Percentiles rank a stretch among this genome's conserved stretches.
Evolutionary conservation across 1,139 yeast species (phyloP).

Genomic region (Groenewaldozyma auringiensis): DNA sequence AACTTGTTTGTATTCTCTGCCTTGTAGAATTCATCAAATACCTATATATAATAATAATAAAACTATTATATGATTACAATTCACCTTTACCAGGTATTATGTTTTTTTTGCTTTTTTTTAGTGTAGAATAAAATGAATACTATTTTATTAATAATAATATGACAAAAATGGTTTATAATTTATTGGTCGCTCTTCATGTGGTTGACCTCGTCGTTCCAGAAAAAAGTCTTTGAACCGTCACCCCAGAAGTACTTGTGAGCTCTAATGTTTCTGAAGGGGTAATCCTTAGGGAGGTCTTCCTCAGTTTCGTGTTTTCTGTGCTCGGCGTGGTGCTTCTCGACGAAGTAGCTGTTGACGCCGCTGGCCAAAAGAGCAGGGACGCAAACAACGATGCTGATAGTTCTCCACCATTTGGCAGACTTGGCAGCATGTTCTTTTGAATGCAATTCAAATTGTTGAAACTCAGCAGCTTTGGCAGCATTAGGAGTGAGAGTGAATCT

Average conservation of each 20-base stretch:
- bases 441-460: slow-evolving; percentile 43
- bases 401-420: slow-evolving; percentile 77
- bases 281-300: slow-evolving; percentile 87
- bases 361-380: slow-evolving; percentile 71
- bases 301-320: slow-evolving; percentile 67
- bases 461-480: slow-evolving; percentile 48
- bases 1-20: slow-evolving; percentile 46
- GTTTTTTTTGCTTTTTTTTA: background rate
- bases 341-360: slow-evolving; percentile 69
- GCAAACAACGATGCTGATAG: slow-evolving; percentile 71
- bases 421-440: slow-evolving; percentile 70
- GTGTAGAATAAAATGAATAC: background rate
- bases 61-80: background rate
- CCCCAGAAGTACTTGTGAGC: slow-evolving; percentile 89
- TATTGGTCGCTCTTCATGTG: slow-evolving; percentile 45
- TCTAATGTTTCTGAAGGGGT: slow-evolving; percentile 88
- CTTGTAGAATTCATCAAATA: too few relatives aligned
- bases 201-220: slow-evolving; percentile 93
- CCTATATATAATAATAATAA: slow-evolving; percentile 4
- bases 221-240: slow-evolving; percentile 92
- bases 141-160: background rate
- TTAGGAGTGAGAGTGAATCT: slow-evolving; percentile 28
- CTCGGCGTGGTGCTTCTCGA: slow-evolving; percentile 81
- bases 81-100: background rate
- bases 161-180: too few relatives aligned